Percentiles rank a stretch among this genome's conserved stretches.
These are phyloP conservation scores for Trichomonascaceae sp. DNA, from an alignment of 1,139 yeast species.

Conservation along the genomic window DNA sequence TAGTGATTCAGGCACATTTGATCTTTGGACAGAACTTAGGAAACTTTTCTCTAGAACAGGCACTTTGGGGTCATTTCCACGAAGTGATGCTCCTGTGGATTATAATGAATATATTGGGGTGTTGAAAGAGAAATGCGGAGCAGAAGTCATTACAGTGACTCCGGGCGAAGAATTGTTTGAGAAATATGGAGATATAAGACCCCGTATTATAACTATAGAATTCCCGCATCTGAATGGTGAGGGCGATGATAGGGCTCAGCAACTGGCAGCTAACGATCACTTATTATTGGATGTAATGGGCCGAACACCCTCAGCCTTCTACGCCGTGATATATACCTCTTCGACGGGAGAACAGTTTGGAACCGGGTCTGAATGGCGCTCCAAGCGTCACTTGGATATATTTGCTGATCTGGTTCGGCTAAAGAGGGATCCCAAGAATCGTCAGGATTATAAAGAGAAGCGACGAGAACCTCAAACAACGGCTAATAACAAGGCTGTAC, in stretches of 20 bases:
- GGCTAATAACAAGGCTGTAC: constrained; percentile 12
- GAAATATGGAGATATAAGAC: constrained; percentile 52
- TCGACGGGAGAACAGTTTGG: constrained; percentile 20
- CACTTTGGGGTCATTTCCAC: constrained; percentile 56
- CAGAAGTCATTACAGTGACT: constrained; percentile 28
- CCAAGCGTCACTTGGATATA: constrained; percentile 17
- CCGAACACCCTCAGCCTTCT: constrained; percentile 29
- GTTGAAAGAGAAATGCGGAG: constrained; percentile 22
- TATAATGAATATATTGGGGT: constrained; percentile 40
- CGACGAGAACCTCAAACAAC: constrained; percentile 10
- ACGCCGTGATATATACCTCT: constrained; percentile 26
- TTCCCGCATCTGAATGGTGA: constrained; percentile 45
- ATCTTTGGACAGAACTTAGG: constrained; percentile 49
- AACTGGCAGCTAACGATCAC: constrained; percentile 44
- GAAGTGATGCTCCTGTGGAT: constrained; percentile 43
- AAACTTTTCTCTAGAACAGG: constrained; percentile 55
- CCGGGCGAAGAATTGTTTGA: constrained; percentile 37
- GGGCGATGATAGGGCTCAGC: constrained; percentile 28
- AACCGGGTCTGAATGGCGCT: constrained; percentile 11
- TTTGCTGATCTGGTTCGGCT: constrained; percentile 25
- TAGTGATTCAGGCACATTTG: constrained; percentile 18
- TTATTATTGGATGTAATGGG: constrained; percentile 31
- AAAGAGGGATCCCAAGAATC: constrained; percentile 23
- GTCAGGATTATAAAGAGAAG: constrained; percentile 22
- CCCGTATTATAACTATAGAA: constrained; percentile 52